phyloP scores from a whole-genome alignment of 2,329 filamentous ascomycete genomes.

The Balansia obtecta region DNA sequence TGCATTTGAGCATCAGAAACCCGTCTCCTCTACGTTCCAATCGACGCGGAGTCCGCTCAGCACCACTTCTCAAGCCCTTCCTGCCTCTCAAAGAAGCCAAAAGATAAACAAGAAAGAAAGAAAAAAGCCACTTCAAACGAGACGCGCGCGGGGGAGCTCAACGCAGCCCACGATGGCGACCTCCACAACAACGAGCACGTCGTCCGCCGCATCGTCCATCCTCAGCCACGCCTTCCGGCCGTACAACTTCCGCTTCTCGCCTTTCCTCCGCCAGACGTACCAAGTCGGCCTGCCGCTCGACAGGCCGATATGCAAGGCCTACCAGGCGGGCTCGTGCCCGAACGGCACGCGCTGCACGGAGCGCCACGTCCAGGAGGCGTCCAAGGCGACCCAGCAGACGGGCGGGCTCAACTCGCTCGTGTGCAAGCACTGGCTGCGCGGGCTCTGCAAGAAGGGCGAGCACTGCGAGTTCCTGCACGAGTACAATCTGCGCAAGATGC shows the following conservation, averaged over 20 bases:
- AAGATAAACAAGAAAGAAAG: too few relatives aligned
- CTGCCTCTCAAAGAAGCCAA: too few relatives aligned
- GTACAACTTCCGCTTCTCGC: conserved; percentile 72
- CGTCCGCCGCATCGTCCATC: conserved; percentile 28
- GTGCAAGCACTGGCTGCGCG: conserved; percentile 97
- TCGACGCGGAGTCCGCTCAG: neutral
- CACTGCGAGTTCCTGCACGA: conserved; percentile 97
- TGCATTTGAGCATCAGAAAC: neutral
- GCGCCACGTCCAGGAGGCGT: conserved; percentile 49
- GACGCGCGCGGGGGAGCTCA: neutral
- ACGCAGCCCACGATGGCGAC: conserved; percentile 15
- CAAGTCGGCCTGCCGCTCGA: conserved; percentile 71
- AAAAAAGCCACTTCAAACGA: neutral
- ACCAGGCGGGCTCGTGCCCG: conserved; percentile 75
- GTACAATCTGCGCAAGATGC: conserved; percentile 96
- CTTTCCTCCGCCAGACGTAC: conserved; percentile 73
- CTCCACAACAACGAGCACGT: conserved; percentile 11
- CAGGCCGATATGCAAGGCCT: conserved; percentile 75
- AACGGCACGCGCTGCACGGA: conserved; percentile 76
- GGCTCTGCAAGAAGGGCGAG: conserved; percentile 94
- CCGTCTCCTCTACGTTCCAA: neutral
- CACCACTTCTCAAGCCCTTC: neutral
- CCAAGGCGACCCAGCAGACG: conserved; percentile 14
- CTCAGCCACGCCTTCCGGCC: conserved; percentile 41
- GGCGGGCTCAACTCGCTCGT: conserved; percentile 68